Percentiles rank a stretch among this genome's conserved stretches.
phyloP scores from a whole-genome alignment of 2,329 filamentous ascomycete species.

The Aspergillus spinulosporus region DNA sequence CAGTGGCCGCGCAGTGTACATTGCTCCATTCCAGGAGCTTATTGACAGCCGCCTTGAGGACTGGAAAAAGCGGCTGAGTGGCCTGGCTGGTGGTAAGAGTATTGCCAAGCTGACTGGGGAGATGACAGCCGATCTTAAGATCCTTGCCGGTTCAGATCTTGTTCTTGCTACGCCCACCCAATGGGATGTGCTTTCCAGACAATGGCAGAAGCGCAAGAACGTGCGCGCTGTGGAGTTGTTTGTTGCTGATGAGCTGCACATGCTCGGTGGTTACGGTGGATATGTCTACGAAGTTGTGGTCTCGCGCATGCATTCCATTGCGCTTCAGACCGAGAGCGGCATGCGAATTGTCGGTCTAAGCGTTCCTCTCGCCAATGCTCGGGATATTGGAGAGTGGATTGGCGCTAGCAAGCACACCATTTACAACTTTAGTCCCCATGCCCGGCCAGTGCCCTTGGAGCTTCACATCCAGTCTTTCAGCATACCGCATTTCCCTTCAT shows the following conservation, averaged over 20 bases:
- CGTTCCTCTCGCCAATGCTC: slow-evolving; percentile 87
- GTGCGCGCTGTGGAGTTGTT: slow-evolving; percentile 87
- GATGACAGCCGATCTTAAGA: slow-evolving; percentile 82
- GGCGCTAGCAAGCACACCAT: slow-evolving; percentile 97
- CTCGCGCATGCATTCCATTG: slow-evolving; percentile 97
- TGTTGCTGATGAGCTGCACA: slow-evolving; percentile 92
- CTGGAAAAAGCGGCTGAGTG: slow-evolving; percentile 76
- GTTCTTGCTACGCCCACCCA: slow-evolving; percentile 89
- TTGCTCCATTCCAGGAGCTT: slow-evolving; percentile 92
- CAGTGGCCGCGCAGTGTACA: slow-evolving; percentile 80
- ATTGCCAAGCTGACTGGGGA: slow-evolving; percentile 94
- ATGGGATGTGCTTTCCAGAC: slow-evolving; percentile 93
- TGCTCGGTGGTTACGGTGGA: slow-evolving; percentile 81
- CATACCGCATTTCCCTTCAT: slow-evolving; percentile 93
- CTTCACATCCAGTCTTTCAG: slow-evolving; percentile 94
- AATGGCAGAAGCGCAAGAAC: slow-evolving; percentile 96
- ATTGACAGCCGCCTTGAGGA: slow-evolving; percentile 79
- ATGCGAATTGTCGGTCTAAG: slow-evolving; percentile 87
- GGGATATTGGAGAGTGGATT: slow-evolving; percentile 96
- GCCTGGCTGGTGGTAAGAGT: slow-evolving; percentile 77
- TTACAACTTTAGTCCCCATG: slow-evolving; percentile 95
- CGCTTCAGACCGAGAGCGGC: slow-evolving; percentile 78
- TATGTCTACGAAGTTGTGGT: slow-evolving; percentile 95
- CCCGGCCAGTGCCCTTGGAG: slow-evolving; percentile 84
- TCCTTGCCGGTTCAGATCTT: slow-evolving; percentile 82